phyloP scores from a whole-genome alignment of 805 yeast species.

The Metschnikowia kofuensis region DNA sequence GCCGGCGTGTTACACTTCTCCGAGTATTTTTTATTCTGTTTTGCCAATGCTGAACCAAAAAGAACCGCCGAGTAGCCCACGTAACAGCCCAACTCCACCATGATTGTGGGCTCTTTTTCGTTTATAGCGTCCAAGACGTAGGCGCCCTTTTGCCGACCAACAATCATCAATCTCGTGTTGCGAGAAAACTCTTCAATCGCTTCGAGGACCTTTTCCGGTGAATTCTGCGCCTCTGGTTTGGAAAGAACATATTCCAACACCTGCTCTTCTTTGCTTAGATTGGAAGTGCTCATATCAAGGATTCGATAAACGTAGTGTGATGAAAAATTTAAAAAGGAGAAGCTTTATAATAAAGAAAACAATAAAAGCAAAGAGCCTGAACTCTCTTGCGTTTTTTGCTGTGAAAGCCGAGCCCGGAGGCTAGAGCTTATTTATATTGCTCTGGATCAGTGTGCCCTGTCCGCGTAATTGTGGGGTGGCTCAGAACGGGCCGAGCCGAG shows the following conservation, averaged over 20 bases:
- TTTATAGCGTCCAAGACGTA: conserved; percentile 23
- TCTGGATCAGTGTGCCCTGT: neutral
- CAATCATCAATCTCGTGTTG: conserved; percentile 25
- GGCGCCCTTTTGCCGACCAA: conserved; percentile 32
- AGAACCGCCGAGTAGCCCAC: conserved; percentile 38
- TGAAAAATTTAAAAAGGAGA: neutral
- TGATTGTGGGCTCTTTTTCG: conserved; percentile 22
- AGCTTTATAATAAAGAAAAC: no score
- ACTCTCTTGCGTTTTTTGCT: no score
- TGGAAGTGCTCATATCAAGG: neutral
- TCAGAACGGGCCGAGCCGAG: neutral
- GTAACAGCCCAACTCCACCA: conserved; percentile 34
- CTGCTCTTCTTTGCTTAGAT: conserved; percentile 24
- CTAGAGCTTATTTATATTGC: no score
- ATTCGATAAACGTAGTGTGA: neutral
- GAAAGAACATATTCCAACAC: conserved; percentile 23
- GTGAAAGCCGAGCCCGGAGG: no score
- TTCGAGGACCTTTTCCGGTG: conserved; percentile 31
- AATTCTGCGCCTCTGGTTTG: conserved; percentile 21
- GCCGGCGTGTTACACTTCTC: conserved; percentile 16
- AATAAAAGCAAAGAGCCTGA: no score
- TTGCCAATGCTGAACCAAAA: conserved; percentile 26
- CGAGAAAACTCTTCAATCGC: conserved; percentile 27
- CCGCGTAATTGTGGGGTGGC: neutral
- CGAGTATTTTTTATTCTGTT: conserved; percentile 14